Percentiles rank a stretch among this genome's conserved stretches.
Evolutionary conservation across 2,329 filamentous ascomycete genomes (phyloP).

Genomic region (Colletotrichum sp.): DNA sequence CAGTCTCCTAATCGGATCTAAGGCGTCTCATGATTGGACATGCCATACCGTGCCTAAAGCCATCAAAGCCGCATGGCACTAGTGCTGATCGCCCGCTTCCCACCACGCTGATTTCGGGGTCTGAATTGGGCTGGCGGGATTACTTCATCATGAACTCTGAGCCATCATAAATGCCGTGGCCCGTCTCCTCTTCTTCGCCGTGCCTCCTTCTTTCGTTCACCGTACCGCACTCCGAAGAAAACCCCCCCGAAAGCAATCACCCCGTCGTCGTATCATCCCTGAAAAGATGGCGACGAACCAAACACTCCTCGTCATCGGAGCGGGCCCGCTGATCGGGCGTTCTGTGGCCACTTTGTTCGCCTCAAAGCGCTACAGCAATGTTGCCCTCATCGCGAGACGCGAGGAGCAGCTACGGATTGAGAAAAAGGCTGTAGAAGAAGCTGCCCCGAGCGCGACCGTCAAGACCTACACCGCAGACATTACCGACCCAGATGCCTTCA

Average conservation of each 20-base stretch:
- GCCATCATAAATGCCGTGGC: not conserved
- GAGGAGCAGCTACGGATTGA: slow-evolving; percentile 41
- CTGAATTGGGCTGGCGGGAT: not conserved
- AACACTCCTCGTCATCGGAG: slow-evolving; percentile 16
- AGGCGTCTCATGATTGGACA: not conserved
- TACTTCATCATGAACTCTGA: not conserved
- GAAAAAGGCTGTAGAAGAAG: slow-evolving; percentile 35
- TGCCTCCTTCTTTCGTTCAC: not conserved
- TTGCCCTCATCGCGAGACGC: slow-evolving; percentile 53
- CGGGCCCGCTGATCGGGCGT: not conserved
- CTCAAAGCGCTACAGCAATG: slow-evolving; percentile 29
- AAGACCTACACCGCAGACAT: slow-evolving; percentile 50
- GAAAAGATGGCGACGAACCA: not conserved
- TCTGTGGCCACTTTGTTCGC: not conserved
- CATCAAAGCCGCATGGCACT: not conserved
- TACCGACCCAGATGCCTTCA: slow-evolving; percentile 39
- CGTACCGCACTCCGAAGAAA: not conserved
- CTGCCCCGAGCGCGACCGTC: slow-evolving; percentile 35
- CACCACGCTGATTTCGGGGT: not conserved
- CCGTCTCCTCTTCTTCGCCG: not conserved
- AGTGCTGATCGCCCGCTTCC: not conserved
- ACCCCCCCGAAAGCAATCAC: accelerated
- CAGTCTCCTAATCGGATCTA: not conserved
- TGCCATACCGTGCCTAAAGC: not conserved
- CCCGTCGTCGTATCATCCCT: not conserved